Base-by-base conservation (phyloP, 2,329 filamentous ascomycete genomes). In the Thyridium curvatum region DNA sequence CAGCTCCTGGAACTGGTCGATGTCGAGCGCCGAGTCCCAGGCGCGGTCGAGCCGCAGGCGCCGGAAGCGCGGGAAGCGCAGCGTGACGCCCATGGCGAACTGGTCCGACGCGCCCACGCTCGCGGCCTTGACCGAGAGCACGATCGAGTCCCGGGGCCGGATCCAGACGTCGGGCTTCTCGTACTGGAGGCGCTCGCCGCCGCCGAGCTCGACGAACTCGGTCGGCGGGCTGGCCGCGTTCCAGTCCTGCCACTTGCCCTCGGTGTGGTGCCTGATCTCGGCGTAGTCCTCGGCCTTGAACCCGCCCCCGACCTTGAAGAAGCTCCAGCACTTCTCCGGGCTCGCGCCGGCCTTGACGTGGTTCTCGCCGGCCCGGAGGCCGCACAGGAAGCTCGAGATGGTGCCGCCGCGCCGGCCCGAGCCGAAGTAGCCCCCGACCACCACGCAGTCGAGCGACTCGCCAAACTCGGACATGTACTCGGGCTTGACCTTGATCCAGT, bases 401-500 rank as follows among this genome's bases (percentile, higher is more conserved):
- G 66, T 77, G 31, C 91, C 93, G 35, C 93, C 93, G 35, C 93
- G 79, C 40, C 77, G 79, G 0, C 93, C 93, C 21, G 85, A 86
- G 12, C 93, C 93, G 56, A 86, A 98, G 62, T 95, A 97, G 8
- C 88, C 93, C 39, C 91, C 93, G 38, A 98, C 79, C 13, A 98
- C 72, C 12, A 96, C 67, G 48, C 89, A 88, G 56, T 98, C 93
- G 4, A 98, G 77, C 1, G 84, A 87, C 61, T 97, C 91, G 44
- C 93, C 93, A 57, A 93, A 95, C 46, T 95, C 91, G 3, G 82
- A 82, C 90, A 97, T 96, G 60, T 98, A 98, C 47, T 98, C 93
- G 1, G 93, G 93, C 54, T 98, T 98, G 8, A 98, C 90, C 58
- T 98, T 98, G 64, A 96, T 84, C 93, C 93, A 98, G 60, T 95